Percentiles rank a stretch among this genome's conserved stretches.
These are phyloP conservation scores for Zygosaccharomyces gambellarensis DNA, from an alignment of 805 yeast species.

Conservation along the genomic window DNA sequence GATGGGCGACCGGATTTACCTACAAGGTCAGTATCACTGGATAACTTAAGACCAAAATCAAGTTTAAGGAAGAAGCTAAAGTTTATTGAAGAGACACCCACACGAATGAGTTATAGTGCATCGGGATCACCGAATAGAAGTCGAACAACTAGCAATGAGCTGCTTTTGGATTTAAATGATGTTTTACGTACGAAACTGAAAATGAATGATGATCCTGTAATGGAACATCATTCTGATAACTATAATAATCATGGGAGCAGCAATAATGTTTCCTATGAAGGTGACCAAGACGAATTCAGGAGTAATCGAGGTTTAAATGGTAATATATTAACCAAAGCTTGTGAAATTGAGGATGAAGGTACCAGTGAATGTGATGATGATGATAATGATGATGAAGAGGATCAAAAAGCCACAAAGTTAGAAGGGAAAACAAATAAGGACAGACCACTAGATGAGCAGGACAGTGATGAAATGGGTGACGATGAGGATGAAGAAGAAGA, in stretches of 20 bases:
- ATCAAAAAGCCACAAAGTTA: neutral
- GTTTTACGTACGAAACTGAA: conserved; percentile 24
- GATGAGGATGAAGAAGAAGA: conserved; percentile 28
- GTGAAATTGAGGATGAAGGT: conserved; percentile 10
- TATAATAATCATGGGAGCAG: neutral
- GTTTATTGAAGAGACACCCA: conserved; percentile 17
- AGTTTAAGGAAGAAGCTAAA: conserved; percentile 9
- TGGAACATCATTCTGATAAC: neutral
- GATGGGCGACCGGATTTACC: conserved; percentile 11
- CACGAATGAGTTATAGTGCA: conserved; percentile 7
- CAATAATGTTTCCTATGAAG: conserved; percentile 25
- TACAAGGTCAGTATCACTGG: conserved; percentile 16
- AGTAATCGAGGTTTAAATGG: conserved; percentile 19
- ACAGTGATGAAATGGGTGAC: conserved; percentile 11
- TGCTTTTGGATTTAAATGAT: conserved; percentile 24
- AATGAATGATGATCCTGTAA: conserved; percentile 12
- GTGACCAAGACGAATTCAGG: conserved; percentile 37
- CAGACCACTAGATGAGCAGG: conserved; percentile 9
- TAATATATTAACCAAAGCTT: conserved; percentile 10
- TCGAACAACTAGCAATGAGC: conserved; percentile 14
- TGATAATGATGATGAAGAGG: neutral
- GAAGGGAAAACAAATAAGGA: neutral
- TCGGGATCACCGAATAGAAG: conserved; percentile 3
- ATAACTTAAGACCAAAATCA: conserved; percentile 13
- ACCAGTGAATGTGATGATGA: conserved; percentile 7